phyloP scores from a whole-genome alignment of 2,329 filamentous ascomycete genomes.

The Trichoderma sp. region DNA sequence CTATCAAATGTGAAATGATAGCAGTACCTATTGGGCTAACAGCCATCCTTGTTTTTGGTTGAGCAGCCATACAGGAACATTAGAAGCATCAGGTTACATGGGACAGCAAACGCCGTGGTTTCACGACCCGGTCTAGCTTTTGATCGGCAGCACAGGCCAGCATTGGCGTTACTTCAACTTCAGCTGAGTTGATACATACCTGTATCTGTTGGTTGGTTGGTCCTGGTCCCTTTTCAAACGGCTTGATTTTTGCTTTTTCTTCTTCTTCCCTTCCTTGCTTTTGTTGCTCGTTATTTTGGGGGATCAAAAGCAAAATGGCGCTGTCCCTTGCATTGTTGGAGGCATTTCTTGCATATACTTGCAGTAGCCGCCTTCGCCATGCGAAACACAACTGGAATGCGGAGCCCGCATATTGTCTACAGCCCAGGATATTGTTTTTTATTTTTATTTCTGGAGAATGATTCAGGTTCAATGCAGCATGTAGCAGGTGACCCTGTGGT shows the following conservation, averaged over 20 bases:
- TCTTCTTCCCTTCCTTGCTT: not conserved
- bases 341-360: not conserved
- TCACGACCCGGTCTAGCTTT: not conserved
- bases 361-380: not conserved
- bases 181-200: not conserved
- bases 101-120: not conserved
- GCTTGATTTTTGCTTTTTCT: not conserved
- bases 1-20: not conserved
- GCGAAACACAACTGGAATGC: constrained; percentile 4
- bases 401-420: not conserved
- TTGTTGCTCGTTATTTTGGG: not conserved
- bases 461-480: not conserved
- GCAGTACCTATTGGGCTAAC: not conserved
- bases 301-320: not conserved
- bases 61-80: not conserved
- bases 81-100: not conserved
- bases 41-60: not conserved
- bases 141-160: constrained; percentile 6
- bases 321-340: not conserved
- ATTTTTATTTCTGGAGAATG: not conserved
- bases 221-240: not conserved
- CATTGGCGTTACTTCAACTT: not conserved
- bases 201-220: not conserved
- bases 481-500: not conserved
- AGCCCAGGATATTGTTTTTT: not conserved